phyloP scores from a whole-genome alignment of 495 filamentous ascomycete genomes.

The Penicillium macrosclerotiorum region DNA sequence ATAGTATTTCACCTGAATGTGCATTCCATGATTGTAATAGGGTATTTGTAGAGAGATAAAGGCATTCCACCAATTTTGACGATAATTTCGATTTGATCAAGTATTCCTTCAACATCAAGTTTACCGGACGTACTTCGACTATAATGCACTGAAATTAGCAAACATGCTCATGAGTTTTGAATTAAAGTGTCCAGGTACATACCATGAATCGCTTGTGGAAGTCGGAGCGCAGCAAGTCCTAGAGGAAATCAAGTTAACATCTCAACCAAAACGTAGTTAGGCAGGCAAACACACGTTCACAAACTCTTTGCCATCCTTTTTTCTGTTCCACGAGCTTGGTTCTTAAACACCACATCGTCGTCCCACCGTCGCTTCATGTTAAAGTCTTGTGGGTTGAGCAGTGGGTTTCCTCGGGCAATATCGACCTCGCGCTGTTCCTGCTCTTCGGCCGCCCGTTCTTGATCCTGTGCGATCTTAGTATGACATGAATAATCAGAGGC shows the following conservation, averaged over 20 bases:
- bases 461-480: conserved; percentile 51
- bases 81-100: neutral
- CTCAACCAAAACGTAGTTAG: neutral
- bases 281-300: conserved; percentile 67
- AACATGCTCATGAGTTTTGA: neutral
- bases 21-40: no score
- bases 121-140: conserved; percentile 71
- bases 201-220: conserved; percentile 99
- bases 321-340: conserved; percentile 93
- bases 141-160: conserved; percentile 29
- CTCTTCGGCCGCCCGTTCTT: conserved; percentile 71
- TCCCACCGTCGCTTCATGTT: conserved; percentile 71
- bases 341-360: conserved; percentile 99
- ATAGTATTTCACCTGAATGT: no score
- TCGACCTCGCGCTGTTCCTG: conserved; percentile 80
- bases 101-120: neutral
- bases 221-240: conserved; percentile 90
- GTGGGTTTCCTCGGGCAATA: conserved; percentile 88
- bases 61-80: neutral
- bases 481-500: neutral
- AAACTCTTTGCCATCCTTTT: conserved; percentile 91
- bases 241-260: conserved; percentile 21
- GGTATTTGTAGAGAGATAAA: no score
- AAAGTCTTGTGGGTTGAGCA: conserved; percentile 68
- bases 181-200: conserved; percentile 28